Base-by-base conservation (phyloP, 1,284 basidiomycete species). In the Moesziomyces sp. region DNA sequence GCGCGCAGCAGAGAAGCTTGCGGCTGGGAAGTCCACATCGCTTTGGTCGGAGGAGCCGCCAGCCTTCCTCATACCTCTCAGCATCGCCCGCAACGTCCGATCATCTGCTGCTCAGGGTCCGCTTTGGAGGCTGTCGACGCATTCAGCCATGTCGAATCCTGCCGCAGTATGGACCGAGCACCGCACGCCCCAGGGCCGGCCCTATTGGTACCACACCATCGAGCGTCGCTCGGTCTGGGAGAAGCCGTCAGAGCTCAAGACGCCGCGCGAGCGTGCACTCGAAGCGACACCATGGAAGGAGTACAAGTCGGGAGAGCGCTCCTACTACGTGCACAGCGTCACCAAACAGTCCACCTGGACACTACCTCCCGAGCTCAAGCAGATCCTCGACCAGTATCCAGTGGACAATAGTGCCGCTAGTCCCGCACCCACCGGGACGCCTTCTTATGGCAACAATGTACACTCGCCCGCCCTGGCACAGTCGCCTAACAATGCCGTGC, bases 281-380 rank as follows among this genome's bases (percentile, higher is more conserved):
- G 79, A 80, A 46, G 44, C 61, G 1, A 84, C 81, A 33, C 71
- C 73, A n/a, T 84, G 82, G 82, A 82, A 78, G 47, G 79, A 79
- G 52, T 84, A 84, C 74, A 76, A 79, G 63, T 71, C 76, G 5
- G 81, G 80, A 43, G 81, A 80, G 19, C 54, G 81, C 26, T 79
- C 67, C 30, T 84, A 84, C 67, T 84, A 84, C 62, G 82, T 83
- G 3, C 67, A 84, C 52, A 71, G 63, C 28, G 64, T 80, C n/a
- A 84, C 82, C 24, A 83, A 83, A 58, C 58, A 78, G 68, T 81
- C 76, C 7, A 81, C 74, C 5, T 84, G 82, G 82, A 74, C 66
- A 9, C 51, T 83, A 24, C 82, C 82, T 18, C 47, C 58, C 3
- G 82, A 83, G 56, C 62, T 83, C 44, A 72, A 81, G 60, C 70